Base-by-base conservation (phyloP, 257 asterid genomes). In the Pogostemon cablin region DNA sequence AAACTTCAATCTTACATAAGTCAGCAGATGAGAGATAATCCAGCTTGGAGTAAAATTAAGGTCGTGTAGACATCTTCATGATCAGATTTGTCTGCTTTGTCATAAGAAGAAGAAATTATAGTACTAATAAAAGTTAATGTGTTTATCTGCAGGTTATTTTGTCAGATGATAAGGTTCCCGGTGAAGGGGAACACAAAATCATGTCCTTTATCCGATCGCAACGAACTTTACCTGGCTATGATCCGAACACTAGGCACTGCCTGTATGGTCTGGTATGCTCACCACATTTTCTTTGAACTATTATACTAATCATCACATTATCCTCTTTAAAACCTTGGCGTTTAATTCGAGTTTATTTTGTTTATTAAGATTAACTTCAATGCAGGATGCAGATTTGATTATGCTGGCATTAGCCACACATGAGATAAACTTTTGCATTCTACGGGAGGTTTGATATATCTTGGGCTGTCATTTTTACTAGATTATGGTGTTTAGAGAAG, bases 161-260 rank as follows among this genome's bases (percentile, higher is more conserved):
- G 1, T 89, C 96, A 0, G 92, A 87, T 67, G 81, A 83, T 59
- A 85, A 81, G 80, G 95, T 81, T 49, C 96, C 95, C 0, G 96
- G 96, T 2, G 96, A 89, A 68, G 95, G 95, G 17, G 96, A 89
- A 44, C 95, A 89, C 71, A 89, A 89, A 44, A 84, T 89, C 15
- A 84, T 84, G 86, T 76, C 88, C 0, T 89, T 82, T 41, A 82
- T 89, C 7, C 82, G 90, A 39, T 76, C 81, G 5, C 95, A 89
- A 49, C 74, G 95, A 0, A 20, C 75, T n/a, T 74, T 56, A 4
- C 71, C 82, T 2, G 90, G 71, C 40, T 87, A 89, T 72, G 81
- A 87, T 54, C 87, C 87, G 3, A 89, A 89, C 54, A 85, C 85
- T 0, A 83, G 72, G 48, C 96, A 89, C 40, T 87, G 96, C 64